phyloP scores from a whole-genome alignment of 371 early-diverging fungal species.

The Amoeboaphelidium occidentale region DNA sequence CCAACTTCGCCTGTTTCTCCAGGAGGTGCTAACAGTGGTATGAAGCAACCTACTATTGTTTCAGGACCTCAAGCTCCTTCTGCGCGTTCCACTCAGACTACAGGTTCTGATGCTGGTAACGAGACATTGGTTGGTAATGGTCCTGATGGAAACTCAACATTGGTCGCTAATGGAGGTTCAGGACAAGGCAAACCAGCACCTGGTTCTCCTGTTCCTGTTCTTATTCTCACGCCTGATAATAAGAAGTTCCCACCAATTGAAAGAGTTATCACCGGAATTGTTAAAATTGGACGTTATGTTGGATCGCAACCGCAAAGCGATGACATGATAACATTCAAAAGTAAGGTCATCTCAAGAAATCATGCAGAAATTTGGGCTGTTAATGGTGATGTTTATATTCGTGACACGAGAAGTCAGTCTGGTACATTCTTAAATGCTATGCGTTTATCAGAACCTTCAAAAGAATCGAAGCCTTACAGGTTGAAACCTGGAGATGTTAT shows the following conservation, averaged over 20 bases:
- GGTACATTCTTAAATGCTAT: conserved; percentile 89
- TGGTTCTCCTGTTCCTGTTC: neutral
- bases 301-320: neutral
- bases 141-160: neutral
- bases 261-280: neutral
- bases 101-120: neutral
- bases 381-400: conserved; percentile 53
- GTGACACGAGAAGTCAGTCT: conserved; percentile 77
- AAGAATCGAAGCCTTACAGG: conserved; percentile 50
- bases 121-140: neutral
- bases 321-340: conserved; percentile 29
- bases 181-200: neutral
- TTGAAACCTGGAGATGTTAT: conserved; percentile 73
- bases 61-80: neutral
- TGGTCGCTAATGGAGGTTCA: neutral
- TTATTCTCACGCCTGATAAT: neutral
- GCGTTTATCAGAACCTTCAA: conserved; percentile 56
- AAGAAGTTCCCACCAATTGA: neutral
- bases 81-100: neutral
- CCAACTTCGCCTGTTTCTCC: too few relatives aligned
- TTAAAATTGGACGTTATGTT: neutral
- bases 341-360: conserved; percentile 71
- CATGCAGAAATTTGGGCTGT: conserved; percentile 81
- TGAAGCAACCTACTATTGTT: neutral
- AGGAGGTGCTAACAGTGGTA: too few relatives aligned